Percentiles rank a stretch among this genome's conserved stretches.
phyloP scores from a whole-genome alignment of 2,329 filamentous ascomycete species.

The Magnaporthiopsis poae region DNA sequence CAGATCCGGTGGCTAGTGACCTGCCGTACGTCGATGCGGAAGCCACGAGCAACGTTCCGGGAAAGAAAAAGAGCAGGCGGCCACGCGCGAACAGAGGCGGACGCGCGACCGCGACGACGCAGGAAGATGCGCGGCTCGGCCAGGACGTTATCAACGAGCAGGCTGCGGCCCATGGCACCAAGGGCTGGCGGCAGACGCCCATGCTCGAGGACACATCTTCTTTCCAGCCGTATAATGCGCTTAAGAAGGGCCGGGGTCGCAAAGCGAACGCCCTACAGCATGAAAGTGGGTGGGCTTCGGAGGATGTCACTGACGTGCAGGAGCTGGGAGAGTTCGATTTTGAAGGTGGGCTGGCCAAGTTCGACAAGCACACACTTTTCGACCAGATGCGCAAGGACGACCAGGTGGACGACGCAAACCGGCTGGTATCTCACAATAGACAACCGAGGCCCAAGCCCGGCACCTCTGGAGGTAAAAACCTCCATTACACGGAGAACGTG shows the following conservation, averaged over 20 bases:
- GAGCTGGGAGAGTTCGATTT: conserved; percentile 95
- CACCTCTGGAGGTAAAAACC: conserved; percentile 73
- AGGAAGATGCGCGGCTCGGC: conserved; percentile 19
- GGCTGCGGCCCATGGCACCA: conserved; percentile 27
- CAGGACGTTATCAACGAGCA: conserved; percentile 13
- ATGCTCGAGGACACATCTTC: conserved; percentile 50
- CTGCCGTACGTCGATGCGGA: neutral
- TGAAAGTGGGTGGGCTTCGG: conserved; percentile 86
- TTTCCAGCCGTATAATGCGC: conserved; percentile 51
- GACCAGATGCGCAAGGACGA: conserved; percentile 86
- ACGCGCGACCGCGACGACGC: conserved; percentile 21
- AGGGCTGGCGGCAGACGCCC: conserved; percentile 51
- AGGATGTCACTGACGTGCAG: conserved; percentile 88
- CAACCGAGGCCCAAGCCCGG: conserved; percentile 51
- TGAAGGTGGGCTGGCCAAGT: conserved; percentile 77
- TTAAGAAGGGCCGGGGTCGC: conserved; percentile 48
- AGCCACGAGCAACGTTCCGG: conserved; percentile 8
- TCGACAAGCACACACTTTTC: conserved; percentile 87
- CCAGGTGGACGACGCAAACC: conserved; percentile 74
- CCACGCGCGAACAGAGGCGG: conserved; percentile 16
- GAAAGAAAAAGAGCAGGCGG: conserved; percentile 19
- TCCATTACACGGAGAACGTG: conserved; percentile 87
- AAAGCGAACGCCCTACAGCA: conserved; percentile 20
- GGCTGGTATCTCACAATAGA: conserved; percentile 84
- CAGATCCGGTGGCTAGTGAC: conserved; percentile 8